Conservation (phyloP, 345 rosid species). For the Luvunga scandens region DNA sequence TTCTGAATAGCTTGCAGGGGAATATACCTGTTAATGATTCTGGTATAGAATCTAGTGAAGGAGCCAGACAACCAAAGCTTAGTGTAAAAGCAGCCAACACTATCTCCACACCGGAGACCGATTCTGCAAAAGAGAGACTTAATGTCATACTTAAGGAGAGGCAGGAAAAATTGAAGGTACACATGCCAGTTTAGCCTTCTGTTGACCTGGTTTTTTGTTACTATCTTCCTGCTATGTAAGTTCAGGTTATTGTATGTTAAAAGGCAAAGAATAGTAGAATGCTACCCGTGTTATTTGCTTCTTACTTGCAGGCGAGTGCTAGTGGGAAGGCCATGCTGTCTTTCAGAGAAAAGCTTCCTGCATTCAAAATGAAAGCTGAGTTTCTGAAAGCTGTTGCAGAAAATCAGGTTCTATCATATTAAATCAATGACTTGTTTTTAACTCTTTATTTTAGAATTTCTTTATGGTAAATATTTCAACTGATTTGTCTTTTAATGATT, state of each 20-base stretch:
- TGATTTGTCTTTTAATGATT: not conserved
- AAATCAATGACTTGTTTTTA: not conserved
- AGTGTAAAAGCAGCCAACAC: constrained; percentile 35
- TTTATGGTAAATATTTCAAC: not conserved
- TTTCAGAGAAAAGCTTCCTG: constrained; percentile 87
- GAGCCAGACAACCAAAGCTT: constrained; percentile 26
- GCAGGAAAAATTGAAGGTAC: constrained; percentile 71
- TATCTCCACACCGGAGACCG: constrained; percentile 26
- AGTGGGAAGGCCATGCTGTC: constrained; percentile 58
- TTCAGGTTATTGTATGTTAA: not conserved
- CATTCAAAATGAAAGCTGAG: constrained; percentile 68
- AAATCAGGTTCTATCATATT: constrained; percentile 62
- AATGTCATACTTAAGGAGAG: constrained; percentile 66
- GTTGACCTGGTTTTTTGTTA: not conserved
- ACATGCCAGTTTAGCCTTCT: constrained; percentile 1
- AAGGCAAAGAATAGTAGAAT: not conserved
- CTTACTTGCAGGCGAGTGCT: constrained; percentile 48
- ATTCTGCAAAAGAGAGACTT: constrained; percentile 54
- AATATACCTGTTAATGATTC: constrained; percentile 36
- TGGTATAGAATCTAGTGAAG: constrained; percentile 33
- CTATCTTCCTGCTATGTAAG: not conserved
- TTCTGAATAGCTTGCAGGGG: constrained; percentile 55
- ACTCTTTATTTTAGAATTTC: not conserved
- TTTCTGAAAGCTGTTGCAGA: constrained; percentile 73
- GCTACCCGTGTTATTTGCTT: constrained; percentile 5